Conservation (phyloP, 257 asterid species). For the Euphrasia confusa region DNA sequence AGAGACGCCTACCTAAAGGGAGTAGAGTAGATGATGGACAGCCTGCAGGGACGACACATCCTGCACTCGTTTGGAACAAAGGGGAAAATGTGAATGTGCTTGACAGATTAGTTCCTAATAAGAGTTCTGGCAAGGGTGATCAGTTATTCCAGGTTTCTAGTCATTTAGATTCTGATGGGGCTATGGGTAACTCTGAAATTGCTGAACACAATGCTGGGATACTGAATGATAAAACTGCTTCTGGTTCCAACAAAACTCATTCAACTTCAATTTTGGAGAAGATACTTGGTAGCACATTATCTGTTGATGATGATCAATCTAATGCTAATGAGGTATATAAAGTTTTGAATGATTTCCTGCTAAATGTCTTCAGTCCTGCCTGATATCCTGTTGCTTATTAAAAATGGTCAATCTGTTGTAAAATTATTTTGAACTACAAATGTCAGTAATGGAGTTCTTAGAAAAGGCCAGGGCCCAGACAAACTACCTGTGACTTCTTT, state of each 20-base stretch:
- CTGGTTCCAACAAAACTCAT: constrained; percentile 35
- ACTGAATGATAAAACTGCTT: constrained; percentile 34
- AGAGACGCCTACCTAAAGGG: constrained; percentile 33
- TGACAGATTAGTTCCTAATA: constrained; percentile 31
- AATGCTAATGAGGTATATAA: constrained; percentile 43
- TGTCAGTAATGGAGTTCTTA: neutral
- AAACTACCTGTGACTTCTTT: neutral
- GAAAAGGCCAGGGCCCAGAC: neutral
- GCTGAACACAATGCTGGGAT: constrained; percentile 32
- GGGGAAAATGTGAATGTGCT: constrained; percentile 37
- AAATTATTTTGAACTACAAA: neutral
- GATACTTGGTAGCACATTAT: constrained; percentile 51
- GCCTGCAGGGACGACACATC: constrained; percentile 35
- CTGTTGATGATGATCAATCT: constrained; percentile 36
- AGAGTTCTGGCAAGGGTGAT: constrained; percentile 38
- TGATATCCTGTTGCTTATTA: constrained; percentile 4
- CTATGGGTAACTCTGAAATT: constrained; percentile 32
- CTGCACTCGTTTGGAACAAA: constrained; percentile 27
- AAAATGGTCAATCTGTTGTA: neutral
- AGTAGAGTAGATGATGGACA: constrained; percentile 31
- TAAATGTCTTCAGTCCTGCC: constrained; percentile 14
- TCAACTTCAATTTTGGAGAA: constrained; percentile 56
- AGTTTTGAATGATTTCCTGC: constrained; percentile 17
- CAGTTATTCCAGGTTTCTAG: constrained; percentile 30
- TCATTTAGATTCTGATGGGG: constrained; percentile 35